These are phyloP conservation scores for Allomyces arbusculus DNA, from an alignment of 192 early-diverging fungal genomes.

Conservation along the genomic window DNA sequence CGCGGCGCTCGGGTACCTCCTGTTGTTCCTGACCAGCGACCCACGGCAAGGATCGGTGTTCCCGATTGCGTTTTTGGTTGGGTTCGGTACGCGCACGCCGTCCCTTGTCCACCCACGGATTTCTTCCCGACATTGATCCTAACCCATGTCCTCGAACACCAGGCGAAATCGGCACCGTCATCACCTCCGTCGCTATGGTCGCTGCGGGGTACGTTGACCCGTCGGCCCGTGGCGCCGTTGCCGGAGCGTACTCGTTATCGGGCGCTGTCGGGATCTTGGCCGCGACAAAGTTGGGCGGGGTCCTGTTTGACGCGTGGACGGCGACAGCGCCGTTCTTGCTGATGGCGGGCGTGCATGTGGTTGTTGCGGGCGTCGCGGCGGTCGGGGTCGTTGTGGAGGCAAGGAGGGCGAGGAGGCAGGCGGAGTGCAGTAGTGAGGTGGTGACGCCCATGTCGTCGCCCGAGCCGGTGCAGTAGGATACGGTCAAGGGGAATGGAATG, in stretches of 20 bases:
- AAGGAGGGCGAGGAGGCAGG: background rate
- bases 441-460: too few species aligned
- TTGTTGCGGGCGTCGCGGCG: slow-evolving; percentile 2
- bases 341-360: slow-evolving; percentile 17
- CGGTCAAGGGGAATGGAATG: too few species aligned
- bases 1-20: slow-evolving; percentile 14
- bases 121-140: slow-evolving; percentile 16
- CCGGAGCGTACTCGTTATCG: slow-evolving; percentile 35
- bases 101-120: slow-evolving; percentile 23
- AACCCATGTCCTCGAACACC: slow-evolving; percentile 25
- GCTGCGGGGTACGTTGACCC: slow-evolving; percentile 22
- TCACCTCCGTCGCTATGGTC: slow-evolving; percentile 38
- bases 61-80: slow-evolving; percentile 19
- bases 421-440: too few species aligned
- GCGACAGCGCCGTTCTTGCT: slow-evolving; percentile 24
- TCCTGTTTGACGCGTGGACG: slow-evolving; percentile 29
- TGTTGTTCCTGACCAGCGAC: slow-evolving; percentile 10
- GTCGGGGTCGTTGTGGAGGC: background rate
- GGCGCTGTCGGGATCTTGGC: slow-evolving; percentile 47
- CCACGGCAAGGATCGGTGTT: slow-evolving; percentile 25
- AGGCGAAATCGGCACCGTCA: slow-evolving; percentile 47
- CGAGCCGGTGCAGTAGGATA: too few species aligned
- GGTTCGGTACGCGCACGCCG: slow-evolving; percentile 3
- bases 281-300: slow-evolving; percentile 37
- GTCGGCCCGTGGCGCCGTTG: slow-evolving; percentile 33